Base-by-base conservation (phyloP, 139 green algal species). In the Coelastrella sp. region DNA sequence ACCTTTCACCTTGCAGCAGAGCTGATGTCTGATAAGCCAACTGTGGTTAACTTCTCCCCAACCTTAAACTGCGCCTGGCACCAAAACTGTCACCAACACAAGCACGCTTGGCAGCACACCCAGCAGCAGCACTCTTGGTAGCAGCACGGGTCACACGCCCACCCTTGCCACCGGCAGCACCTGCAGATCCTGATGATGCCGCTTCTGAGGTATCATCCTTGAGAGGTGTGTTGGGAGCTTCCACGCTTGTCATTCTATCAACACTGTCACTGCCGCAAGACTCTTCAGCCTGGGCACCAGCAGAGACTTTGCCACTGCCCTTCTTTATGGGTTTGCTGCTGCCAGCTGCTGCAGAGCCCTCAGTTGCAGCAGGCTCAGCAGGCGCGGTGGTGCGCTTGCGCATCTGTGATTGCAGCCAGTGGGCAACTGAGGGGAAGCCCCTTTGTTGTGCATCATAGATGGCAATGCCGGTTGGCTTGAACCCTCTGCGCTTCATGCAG, bases 401-500 rank as follows among this genome's bases (percentile, higher is more conserved):
- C 78, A 91, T 80, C 87, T 85, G 76, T 49, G 80, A 93, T 91
- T 96, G 93, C 78, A 97, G 91, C 75, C 92, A 90, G 92, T 97
- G 95, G 0, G 90, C 95, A 25, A 96, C 95, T 10, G 91, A 95
- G 20, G 86, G 81, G 91, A 96, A 97, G 66, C 95, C 95, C 9
- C 89, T 80, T 59, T 93, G 35, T 88, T 94, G 93, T 11, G 95
- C 95, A 5, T 95, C 88, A 78, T 95, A 95, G 91, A 97, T 96
- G 82, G 94, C 95, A 49, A 97, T 96, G 91, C 95, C 95, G 6
- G 95, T 97, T 22, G 95, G 95, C 90, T 89, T 88, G 70, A 95
- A 85, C 49, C 94, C 95, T 8, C 94, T 85, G 22, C 86, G 76
- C 56, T 88, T 96, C 94, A 97, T 96, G 95, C 95, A 97, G 91